phyloP scores from a whole-genome alignment of 805 yeast species.

The Nematodospora valgi region DNA sequence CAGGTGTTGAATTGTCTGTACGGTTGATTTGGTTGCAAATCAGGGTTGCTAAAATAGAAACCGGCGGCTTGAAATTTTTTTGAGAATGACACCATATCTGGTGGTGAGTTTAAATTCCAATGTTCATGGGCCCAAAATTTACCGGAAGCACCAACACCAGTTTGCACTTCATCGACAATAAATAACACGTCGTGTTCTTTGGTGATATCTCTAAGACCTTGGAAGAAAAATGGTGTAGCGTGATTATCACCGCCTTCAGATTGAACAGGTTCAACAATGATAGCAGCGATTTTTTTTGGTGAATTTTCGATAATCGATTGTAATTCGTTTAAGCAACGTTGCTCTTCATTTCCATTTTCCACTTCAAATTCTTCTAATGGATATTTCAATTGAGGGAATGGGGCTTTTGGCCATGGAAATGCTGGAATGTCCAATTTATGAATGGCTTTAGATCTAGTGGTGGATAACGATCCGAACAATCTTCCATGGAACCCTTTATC shows the following conservation, averaged over 20 bases:
- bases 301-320: slow-evolving; percentile 37
- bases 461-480: slow-evolving; percentile 52
- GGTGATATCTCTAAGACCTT: slow-evolving; percentile 59
- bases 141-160: slow-evolving; percentile 74
- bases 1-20: slow-evolving; percentile 75
- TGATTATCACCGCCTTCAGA: slow-evolving; percentile 79
- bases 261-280: slow-evolving; percentile 60
- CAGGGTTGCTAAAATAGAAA: slow-evolving; percentile 58
- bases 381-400: slow-evolving; percentile 40
- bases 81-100: slow-evolving; percentile 68
- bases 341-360: slow-evolving; percentile 48
- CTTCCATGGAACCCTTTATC: slow-evolving; percentile 57
- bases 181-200: slow-evolving; percentile 52
- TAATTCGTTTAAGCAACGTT: slow-evolving; percentile 42
- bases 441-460: slow-evolving; percentile 54
- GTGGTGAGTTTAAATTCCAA: slow-evolving; percentile 58
- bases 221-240: slow-evolving; percentile 59
- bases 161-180: slow-evolving; percentile 72
- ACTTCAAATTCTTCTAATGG: slow-evolving; percentile 32
- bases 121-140: slow-evolving; percentile 73
- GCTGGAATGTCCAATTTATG: slow-evolving; percentile 61
- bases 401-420: slow-evolving; percentile 56
- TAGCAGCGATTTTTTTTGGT: slow-evolving; percentile 48
- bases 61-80: slow-evolving; percentile 76
- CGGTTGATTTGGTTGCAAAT: slow-evolving; percentile 56